Evolutionary conservation across 2,329 filamentous ascomycete genomes (phyloP), one percentile per base, ranked within the genome.

Genomic region (Neospermospora avenae): DNA sequence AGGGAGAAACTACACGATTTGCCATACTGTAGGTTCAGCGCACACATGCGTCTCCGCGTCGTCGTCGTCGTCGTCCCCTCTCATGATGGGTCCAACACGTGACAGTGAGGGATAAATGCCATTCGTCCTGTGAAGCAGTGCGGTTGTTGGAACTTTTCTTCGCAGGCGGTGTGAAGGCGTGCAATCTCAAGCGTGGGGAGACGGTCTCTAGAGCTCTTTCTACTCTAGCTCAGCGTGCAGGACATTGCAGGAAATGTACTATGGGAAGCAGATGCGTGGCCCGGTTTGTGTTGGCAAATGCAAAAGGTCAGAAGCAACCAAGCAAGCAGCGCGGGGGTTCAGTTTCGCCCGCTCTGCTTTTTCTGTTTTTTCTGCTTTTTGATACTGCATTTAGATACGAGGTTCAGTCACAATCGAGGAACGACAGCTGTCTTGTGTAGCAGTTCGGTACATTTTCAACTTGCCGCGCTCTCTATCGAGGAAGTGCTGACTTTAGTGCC

Each of bases 101-200:
- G 58, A 55, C 6, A 3, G 11, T 64, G 63, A 53, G 61, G 45
- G 51, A 63, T 63, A 65, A 61, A 52, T 41, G 62, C 63, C 57
- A 66, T 64, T 63, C 52, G 64, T 13, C 37, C 14, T 28, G n/a
- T 16, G n/a, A 31, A 18, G n/a, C 42, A 42, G 39, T 24, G 55
- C 24, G 49, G 28, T 31, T 7, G 18, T 22, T 3, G 6, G 11
- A 18, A 18, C 10, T 42, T 42, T 22, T 20, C 18, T 34, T 55
- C 37, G 54, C 57, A 65, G 62, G 67, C 67, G 67, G 67, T 68
- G 67, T 65, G 62, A 63, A 58, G 25, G 34, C 31, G 41, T 54
- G 28, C 11, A 5, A 31, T 31, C 28, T n/a, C 57, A 31, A 60
- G 55, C 63, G 61, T 65, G 65, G 65, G 63, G 62, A 64, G 48